phyloP scores from a whole-genome alignment of 306 rosid species.

The Ochetophila trinervis region DNA sequence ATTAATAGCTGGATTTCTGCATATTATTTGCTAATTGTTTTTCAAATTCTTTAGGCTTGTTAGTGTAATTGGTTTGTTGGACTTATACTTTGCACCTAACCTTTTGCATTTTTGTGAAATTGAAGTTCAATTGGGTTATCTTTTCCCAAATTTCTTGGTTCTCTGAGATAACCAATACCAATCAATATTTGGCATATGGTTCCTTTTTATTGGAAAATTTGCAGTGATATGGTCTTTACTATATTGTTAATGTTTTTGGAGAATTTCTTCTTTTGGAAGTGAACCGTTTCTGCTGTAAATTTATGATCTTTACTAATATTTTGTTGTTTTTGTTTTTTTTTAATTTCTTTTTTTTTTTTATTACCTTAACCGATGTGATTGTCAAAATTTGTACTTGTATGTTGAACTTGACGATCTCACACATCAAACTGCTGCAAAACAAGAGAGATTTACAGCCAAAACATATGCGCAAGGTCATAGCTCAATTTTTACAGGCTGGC shows the following conservation, averaged over 20 bases:
- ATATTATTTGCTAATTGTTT: not conserved
- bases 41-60: constrained; percentile 4
- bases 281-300: not conserved
- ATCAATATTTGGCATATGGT: constrained; percentile 9
- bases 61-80: constrained; percentile 5
- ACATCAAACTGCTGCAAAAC: constrained; percentile 90
- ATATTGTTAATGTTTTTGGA: too few species aligned
- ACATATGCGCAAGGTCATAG: constrained; percentile 90
- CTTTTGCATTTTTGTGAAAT: constrained; percentile 6
- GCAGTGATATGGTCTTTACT: not conserved
- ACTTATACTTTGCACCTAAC: constrained; percentile 1
- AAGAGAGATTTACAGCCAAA: constrained; percentile 85
- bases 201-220: not conserved
- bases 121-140: not conserved
- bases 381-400: not conserved
- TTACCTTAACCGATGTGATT: not conserved
- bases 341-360: not conserved
- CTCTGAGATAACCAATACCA: constrained; percentile 11
- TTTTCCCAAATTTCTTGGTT: constrained; percentile 1
- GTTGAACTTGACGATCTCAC: constrained; percentile 70
- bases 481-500: constrained; percentile 92
- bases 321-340: too few species aligned
- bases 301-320: not conserved
- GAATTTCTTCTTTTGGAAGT: constrained; percentile 1
- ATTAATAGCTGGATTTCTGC: not conserved